A percentile compares a stretch with the other conserved stretches of the same genome.
phyloP scores from a whole-genome alignment of 805 yeast genomes.

The Scheffersomyces amazonensis region DNA sequence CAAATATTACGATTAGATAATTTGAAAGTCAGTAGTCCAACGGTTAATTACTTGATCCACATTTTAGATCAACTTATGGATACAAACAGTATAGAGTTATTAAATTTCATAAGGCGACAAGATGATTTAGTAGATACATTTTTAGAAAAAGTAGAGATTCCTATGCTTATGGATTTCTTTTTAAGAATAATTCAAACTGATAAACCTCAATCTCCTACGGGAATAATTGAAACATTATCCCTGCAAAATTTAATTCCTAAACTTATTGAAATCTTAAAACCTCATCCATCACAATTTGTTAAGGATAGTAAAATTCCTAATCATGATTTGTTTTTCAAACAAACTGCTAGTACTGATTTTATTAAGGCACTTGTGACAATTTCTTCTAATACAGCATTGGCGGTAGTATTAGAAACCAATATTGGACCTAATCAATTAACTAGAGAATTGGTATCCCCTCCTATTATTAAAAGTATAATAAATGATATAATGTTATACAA shows the following conservation, averaged over 20 bases:
- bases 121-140: conserved; percentile 74
- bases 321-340: conserved; percentile 47
- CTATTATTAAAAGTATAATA: conserved; percentile 64
- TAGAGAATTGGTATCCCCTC: conserved; percentile 80
- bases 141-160: conserved; percentile 83
- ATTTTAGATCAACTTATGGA: conserved; percentile 85
- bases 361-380: conserved; percentile 90
- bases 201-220: conserved; percentile 85
- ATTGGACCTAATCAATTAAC: conserved; percentile 96
- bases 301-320: conserved; percentile 19
- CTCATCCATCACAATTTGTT: conserved; percentile 56
- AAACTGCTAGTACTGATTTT: conserved; percentile 94
- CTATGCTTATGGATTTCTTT: conserved; percentile 90
- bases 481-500: conserved; percentile 61
- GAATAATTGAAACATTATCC: conserved; percentile 73
- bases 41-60: conserved; percentile 47
- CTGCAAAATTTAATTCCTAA: conserved; percentile 72
- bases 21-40: conserved; percentile 35
- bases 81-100: conserved; percentile 55
- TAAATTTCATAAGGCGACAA: conserved; percentile 66
- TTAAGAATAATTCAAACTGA: conserved; percentile 90
- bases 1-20: conserved; percentile 29
- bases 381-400: conserved; percentile 72
- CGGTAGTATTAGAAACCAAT: conserved; percentile 82
- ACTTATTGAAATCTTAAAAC: conserved; percentile 67